Conservation (phyloP, 2,329 filamentous ascomycete genomes). For the Beauveria brongniartii region DNA sequence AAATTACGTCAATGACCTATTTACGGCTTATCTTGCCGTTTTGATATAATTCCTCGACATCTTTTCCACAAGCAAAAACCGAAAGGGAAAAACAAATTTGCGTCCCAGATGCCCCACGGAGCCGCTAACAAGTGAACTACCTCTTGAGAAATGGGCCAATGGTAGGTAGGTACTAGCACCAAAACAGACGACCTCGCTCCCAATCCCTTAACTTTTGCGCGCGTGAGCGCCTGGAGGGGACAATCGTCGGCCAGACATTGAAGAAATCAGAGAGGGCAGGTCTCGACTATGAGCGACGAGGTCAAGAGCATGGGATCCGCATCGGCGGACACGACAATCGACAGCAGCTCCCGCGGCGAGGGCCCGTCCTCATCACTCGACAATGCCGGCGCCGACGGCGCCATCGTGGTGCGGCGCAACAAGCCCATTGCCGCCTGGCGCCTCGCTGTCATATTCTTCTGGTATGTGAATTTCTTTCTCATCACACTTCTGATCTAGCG, state of each 20-base stretch:
- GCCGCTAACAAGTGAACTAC: too few species aligned
- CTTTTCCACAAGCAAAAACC: background rate
- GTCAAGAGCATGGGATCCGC: constrained; percentile 2
- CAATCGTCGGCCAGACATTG: too few species aligned
- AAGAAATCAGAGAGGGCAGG: background rate
- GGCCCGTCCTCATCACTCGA: background rate
- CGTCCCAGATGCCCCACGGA: too few species aligned
- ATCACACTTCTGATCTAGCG: background rate
- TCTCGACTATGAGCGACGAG: background rate
- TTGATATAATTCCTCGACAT: background rate
- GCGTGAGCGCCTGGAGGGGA: too few species aligned
- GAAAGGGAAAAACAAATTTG: too few species aligned
- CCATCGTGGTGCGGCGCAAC: constrained; percentile 13
- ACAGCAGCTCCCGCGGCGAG: background rate
- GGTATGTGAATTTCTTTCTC: background rate
- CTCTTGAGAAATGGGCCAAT: too few species aligned
- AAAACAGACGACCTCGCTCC: too few species aligned
- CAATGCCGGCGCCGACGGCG: background rate
- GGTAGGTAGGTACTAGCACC: too few species aligned
- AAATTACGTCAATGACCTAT: background rate
- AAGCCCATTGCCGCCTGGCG: constrained; percentile 15
- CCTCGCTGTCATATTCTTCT: constrained; percentile 13
- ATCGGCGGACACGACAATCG: background rate
- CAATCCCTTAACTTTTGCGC: too few species aligned
- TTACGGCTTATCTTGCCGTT: background rate